phyloP scores from a whole-genome alignment of 2,329 filamentous ascomycete species.

The Phymatotrichopsis omnivora region DNA sequence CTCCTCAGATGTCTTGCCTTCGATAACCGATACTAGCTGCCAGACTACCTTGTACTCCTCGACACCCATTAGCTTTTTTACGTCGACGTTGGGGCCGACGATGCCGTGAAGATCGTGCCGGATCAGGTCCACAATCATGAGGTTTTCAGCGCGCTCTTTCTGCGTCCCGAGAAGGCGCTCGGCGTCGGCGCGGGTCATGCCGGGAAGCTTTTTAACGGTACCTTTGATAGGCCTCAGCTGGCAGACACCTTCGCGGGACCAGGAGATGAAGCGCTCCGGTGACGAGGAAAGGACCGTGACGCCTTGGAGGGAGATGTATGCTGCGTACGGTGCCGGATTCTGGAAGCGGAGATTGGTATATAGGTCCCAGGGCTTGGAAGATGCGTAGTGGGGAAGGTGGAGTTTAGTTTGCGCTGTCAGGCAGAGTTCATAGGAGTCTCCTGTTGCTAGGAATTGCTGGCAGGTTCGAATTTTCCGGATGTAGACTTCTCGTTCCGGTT shows the following conservation, averaged over 20 bases:
- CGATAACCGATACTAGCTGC: conserved; percentile 81
- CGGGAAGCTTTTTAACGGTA: conserved; percentile 68
- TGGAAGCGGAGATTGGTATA: conserved; percentile 59
- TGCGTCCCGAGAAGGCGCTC: conserved; percentile 62
- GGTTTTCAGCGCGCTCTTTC: conserved; percentile 89
- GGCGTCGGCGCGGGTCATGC: conserved; percentile 56
- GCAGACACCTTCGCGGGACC: conserved; percentile 50
- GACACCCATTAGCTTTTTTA: conserved; percentile 70
- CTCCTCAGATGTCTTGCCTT: conserved; percentile 45
- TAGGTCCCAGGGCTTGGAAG: conserved; percentile 52
- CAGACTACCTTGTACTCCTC: conserved; percentile 88
- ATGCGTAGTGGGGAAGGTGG: conserved; percentile 32
- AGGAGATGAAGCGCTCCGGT: conserved; percentile 78
- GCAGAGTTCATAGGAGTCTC: conserved; percentile 38
- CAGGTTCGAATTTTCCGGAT: conserved; percentile 34
- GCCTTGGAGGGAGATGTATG: conserved; percentile 60
- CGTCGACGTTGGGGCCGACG: conserved; percentile 56
- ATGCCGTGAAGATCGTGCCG: conserved; percentile 85
- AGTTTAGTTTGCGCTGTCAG: conserved; percentile 33
- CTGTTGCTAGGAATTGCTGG: conserved; percentile 35
- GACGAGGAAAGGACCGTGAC: conserved; percentile 71
- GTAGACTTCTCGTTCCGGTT: conserved; percentile 30
- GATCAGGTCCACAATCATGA: conserved; percentile 98
- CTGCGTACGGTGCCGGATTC: conserved; percentile 78
- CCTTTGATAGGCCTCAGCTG: conserved; percentile 94